Evolutionary conservation across 805 yeast genomes (phyloP).

Genomic region (Candida ponderosae): DNA sequence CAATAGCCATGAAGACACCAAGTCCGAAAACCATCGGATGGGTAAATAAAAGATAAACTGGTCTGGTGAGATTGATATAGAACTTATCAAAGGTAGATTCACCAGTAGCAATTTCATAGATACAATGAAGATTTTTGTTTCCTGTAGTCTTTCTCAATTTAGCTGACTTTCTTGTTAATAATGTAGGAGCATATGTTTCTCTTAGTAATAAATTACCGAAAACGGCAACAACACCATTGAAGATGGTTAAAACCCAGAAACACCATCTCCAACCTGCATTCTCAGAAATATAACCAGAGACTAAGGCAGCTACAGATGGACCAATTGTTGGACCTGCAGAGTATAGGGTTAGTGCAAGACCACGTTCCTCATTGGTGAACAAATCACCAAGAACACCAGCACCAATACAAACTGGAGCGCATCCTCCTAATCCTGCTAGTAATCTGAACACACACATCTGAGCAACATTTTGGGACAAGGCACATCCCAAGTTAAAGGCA

Average conservation of each 20-base stretch:
- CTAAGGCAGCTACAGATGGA: constrained; percentile 52
- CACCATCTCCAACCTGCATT: constrained; percentile 55
- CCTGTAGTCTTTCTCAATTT: constrained; percentile 45
- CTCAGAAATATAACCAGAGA: constrained; percentile 49
- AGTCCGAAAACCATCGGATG: constrained; percentile 61
- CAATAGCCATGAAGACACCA: constrained; percentile 57
- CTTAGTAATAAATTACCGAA: constrained; percentile 35
- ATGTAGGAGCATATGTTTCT: constrained; percentile 54
- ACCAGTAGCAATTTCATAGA: constrained; percentile 51
- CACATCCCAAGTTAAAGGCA: constrained; percentile 51
- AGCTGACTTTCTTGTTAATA: constrained; percentile 39
- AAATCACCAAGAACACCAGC: constrained; percentile 64
- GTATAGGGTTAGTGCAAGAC: constrained; percentile 48
- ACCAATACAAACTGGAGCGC: constrained; percentile 62
- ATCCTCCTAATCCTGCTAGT: constrained; percentile 59
- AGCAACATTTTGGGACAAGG: constrained; percentile 41
- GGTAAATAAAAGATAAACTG: constrained; percentile 40
- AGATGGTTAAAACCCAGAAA: constrained; percentile 48
- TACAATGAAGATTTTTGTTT: constrained; percentile 46
- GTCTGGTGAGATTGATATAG: constrained; percentile 39
- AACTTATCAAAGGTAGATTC: constrained; percentile 31
- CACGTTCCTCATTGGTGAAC: constrained; percentile 42
- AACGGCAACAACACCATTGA: constrained; percentile 40
- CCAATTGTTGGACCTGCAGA: constrained; percentile 45
- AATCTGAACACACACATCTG: constrained; percentile 54